These are phyloP conservation scores for Aspergillus incahuasiensis DNA, from an alignment of 495 filamentous ascomycete genomes.

Conservation along the genomic window DNA sequence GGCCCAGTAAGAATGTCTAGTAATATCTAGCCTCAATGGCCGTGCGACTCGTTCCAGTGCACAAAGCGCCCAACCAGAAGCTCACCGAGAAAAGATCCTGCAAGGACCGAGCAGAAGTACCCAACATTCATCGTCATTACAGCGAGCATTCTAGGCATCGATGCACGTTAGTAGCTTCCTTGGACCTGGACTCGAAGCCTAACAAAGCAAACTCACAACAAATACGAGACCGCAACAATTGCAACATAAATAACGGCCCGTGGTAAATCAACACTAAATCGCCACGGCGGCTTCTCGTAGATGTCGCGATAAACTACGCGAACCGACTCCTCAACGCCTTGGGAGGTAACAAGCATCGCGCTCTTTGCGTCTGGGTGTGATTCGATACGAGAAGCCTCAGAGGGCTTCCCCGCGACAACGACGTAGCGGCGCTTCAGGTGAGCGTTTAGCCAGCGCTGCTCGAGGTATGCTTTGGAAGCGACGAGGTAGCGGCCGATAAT, in stretches of 20 bases:
- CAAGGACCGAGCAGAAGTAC: constrained; percentile 87
- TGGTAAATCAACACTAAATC: constrained; percentile 72
- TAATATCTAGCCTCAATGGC: constrained; percentile 1
- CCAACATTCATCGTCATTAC: constrained; percentile 97
- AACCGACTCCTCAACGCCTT: constrained; percentile 71
- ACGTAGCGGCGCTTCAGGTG: constrained; percentile 72
- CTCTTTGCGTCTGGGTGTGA: constrained; percentile 54
- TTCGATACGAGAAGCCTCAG: constrained; percentile 51
- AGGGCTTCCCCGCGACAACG: constrained; percentile 59
- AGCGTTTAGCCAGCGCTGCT: constrained; percentile 55
- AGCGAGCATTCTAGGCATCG: constrained; percentile 83
- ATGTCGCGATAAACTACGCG: constrained; percentile 56
- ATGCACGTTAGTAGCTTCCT: constrained; percentile 61
- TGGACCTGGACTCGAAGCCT: no score
- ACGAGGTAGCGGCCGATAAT: constrained; percentile 62
- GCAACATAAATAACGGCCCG: constrained; percentile 64
- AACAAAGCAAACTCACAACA: no score
- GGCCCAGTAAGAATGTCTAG: neutral
- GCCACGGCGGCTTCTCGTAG: constrained; percentile 55
- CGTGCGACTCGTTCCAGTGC: constrained; percentile 22
- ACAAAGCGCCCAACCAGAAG: constrained; percentile 69
- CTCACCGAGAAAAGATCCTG: constrained; percentile 79
- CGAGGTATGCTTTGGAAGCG: constrained; percentile 58
- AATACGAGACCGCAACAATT: constrained; percentile 70
- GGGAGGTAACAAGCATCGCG: constrained; percentile 54